Evolutionary conservation across 2,329 filamentous ascomycete species (phyloP).

Genomic region (Hymenoscyphus infarciens): DNA sequence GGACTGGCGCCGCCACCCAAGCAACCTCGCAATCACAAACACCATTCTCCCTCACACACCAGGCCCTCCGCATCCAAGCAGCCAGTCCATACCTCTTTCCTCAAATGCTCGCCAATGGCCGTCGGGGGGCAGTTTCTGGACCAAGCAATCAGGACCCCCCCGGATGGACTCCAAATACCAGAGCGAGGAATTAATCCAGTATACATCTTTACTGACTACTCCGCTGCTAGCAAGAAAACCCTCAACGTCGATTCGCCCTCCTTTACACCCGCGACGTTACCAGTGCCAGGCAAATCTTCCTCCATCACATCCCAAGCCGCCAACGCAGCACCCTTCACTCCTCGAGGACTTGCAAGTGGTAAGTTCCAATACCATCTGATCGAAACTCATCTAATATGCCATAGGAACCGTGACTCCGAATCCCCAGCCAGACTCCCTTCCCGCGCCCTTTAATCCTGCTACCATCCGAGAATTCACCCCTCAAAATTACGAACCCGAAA

Average conservation of each 20-base stretch:
- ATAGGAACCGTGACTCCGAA: conserved; percentile 36
- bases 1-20: no score
- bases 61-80: not conserved
- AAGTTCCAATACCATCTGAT: not conserved
- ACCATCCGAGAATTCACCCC: conserved; percentile 59
- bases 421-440: conserved; percentile 34
- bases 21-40: not conserved
- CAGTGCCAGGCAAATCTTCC: conserved; percentile 58
- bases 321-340: conserved; percentile 83
- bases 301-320: conserved; percentile 83
- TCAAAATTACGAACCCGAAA: conserved; percentile 47
- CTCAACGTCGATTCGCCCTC: conserved; percentile 95
- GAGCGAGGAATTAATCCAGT: not conserved
- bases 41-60: not conserved
- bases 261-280: conserved; percentile 69
- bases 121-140: conserved; percentile 7
- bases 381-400: conserved; percentile 9
- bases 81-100: not conserved
- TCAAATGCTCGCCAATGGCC: not conserved
- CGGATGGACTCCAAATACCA: not conserved
- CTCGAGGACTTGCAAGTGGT: conserved; percentile 51
- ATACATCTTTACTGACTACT: not conserved
- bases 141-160: conserved; percentile 14
- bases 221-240: conserved; percentile 59
- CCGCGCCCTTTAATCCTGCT: conserved; percentile 52